Percentiles rank a stretch among this genome's conserved stretches.
Evolutionary conservation across 2,329 filamentous ascomycete species (phyloP).

Genomic region (Aureobasidium sp.): DNA sequence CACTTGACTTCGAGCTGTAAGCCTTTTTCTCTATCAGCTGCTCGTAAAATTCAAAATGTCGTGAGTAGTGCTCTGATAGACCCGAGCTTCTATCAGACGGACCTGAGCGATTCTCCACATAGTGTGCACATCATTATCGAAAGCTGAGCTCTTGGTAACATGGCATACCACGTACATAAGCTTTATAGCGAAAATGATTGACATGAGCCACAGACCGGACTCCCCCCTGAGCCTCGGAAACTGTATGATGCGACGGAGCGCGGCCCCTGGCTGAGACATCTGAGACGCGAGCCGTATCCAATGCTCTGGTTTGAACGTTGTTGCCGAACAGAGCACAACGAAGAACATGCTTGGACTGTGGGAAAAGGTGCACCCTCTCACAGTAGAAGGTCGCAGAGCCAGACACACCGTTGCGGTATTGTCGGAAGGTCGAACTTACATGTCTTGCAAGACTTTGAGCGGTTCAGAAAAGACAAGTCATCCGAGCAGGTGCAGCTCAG

Average conservation of each 20-base stretch:
- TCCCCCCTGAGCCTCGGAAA: conserved; percentile 9
- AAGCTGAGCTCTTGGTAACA: not conserved
- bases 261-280: conserved; percentile 12
- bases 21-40: not conserved
- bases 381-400: conserved; percentile 7
- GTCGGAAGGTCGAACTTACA: not conserved
- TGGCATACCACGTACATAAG: conserved; percentile 12
- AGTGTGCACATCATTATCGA: conserved; percentile 6
- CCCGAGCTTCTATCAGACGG: not conserved
- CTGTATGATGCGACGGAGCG: not conserved
- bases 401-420: conserved; percentile 5
- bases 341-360: conserved; percentile 1
- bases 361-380: not conserved
- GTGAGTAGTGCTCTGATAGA: not conserved
- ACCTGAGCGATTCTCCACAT: conserved; percentile 5
- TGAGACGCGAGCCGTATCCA: conserved; percentile 8
- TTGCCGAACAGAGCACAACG: conserved; percentile 12
- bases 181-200: conserved; percentile 2
- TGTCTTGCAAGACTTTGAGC: not conserved
- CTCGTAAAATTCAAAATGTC: not conserved
- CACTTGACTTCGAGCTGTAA: not conserved
- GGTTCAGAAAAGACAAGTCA: not conserved
- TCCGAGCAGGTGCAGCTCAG: not conserved
- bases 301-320: conserved; percentile 3
- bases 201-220: not conserved